Conservation (phyloP, 2,329 filamentous ascomycete genomes). For the Colletotrichum sp. region DNA sequence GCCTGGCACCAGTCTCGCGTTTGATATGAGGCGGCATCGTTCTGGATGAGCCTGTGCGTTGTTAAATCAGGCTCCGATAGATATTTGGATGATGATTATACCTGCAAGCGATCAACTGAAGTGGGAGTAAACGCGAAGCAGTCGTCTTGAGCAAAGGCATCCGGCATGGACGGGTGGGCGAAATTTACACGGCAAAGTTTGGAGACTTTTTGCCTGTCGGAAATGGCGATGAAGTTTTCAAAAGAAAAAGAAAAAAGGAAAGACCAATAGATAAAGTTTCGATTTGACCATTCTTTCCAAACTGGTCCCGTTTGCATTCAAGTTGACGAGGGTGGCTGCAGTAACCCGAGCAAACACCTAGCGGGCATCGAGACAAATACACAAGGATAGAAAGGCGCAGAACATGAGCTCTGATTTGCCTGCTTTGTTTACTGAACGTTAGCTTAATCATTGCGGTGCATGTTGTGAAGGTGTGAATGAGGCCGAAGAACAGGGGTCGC, state of each 20-base stretch:
- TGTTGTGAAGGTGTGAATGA: not conserved
- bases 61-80: rapidly evolving
- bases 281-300: not conserved
- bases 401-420: not conserved
- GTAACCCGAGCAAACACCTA: not conserved
- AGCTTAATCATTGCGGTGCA: not conserved
- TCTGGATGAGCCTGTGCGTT: not conserved
- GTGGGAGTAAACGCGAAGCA: not conserved
- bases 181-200: not conserved
- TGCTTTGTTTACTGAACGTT: not conserved
- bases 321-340: not conserved
- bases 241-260: not conserved
- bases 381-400: not conserved
- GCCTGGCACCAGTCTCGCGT: not conserved
- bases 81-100: not conserved
- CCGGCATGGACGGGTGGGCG: not conserved
- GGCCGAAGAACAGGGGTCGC: not conserved
- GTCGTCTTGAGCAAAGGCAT: not conserved
- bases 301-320: not conserved
- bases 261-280: rapidly evolving
- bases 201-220: not conserved
- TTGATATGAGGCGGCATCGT: not conserved
- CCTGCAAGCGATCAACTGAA: not conserved
- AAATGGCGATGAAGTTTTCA: not conserved
- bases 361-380: not conserved